Evolutionary conservation across 805 yeast genomes (phyloP).

Genomic region (Teunomyces kruisii): DNA sequence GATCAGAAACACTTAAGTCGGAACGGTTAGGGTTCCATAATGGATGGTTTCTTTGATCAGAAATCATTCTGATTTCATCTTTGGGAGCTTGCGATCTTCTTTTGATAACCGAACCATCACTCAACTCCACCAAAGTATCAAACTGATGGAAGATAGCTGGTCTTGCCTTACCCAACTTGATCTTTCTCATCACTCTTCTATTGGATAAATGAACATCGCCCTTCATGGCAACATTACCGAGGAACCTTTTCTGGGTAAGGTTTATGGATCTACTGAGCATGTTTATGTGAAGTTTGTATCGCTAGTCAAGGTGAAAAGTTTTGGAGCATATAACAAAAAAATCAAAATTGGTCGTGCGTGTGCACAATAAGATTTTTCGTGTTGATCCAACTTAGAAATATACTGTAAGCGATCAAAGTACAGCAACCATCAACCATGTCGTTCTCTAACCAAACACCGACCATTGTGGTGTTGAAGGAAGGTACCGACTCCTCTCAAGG

Average conservation of each 20-base stretch:
- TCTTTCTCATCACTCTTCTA: conserved; percentile 66
- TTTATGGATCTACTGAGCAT: conserved; percentile 2
- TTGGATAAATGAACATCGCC: conserved; percentile 44
- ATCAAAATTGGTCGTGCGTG: conserved; percentile 8
- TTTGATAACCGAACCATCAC: conserved; percentile 88
- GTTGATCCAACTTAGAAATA: conserved; percentile 4
- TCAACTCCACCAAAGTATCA: conserved; percentile 82
- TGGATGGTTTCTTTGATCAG: conserved; percentile 84
- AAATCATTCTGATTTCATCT: conserved; percentile 77
- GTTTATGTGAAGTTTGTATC: background rate
- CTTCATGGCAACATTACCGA: conserved; percentile 7
- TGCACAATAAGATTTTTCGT: conserved; percentile 5
- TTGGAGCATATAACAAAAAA: conserved; percentile 3
- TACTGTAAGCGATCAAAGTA: background rate
- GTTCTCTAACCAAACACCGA: conserved; percentile 91
- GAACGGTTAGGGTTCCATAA: conserved; percentile 88
- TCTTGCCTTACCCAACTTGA: conserved; percentile 79
- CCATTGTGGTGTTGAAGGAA: conserved; percentile 96
- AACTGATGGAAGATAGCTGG: conserved; percentile 93
- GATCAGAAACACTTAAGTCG: conserved; percentile 70
- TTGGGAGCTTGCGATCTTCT: conserved; percentile 89
- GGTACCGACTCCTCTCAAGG: conserved; percentile 99
- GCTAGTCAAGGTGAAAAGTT: conserved; percentile 1
- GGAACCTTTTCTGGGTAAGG: conserved; percentile 3
- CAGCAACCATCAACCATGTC: conserved; percentile 50